Evolutionary conservation across 441 rosid species (phyloP), one percentile per base, ranked within the genome.

Genomic region (Erodium moschatum): DNA sequence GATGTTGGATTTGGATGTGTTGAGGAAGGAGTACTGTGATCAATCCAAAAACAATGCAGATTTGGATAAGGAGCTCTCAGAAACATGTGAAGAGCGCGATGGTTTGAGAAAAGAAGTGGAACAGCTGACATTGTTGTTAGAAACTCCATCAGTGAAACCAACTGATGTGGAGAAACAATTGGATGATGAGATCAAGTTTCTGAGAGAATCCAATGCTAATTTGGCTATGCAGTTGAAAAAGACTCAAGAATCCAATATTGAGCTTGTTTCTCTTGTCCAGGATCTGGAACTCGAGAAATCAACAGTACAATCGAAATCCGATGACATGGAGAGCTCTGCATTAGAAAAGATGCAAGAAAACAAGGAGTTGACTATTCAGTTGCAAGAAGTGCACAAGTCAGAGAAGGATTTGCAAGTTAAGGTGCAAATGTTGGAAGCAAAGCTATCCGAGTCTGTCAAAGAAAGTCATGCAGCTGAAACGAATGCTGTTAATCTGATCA

Each of bases 171-270:
- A 80, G 10, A 77, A 82, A 78, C 86, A 84, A 40, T 61, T 85
- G 76, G 87, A 77, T 75, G 78, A 78, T 66, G 94, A 88, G 73
- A 73, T 82, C 21, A 80, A 77, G 75, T 77, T 82, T 74, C 85
- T 68, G 67, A 79, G 80, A 72, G 84, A 88, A 73, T 66, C 79
- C 31, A 83, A 79, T 72, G 78, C 78, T 15, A 68, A 62, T 70
- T 82, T 88, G 62, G 42, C 75, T 62, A 52, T 85, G 77, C 91
- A 86, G 76, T 74, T 85, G 80, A 73, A 79, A 56, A 80, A 76
- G 78, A 85, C 85, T 76, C 94, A 83, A 66, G 91, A 83, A 56
- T 85, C 89, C 10, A 86, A 88, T 68, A 74, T 69, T 50, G 89
- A 85, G 76, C 87, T 88, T 48, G 85, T 86, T 69, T 68, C 80